Base-by-base conservation (phyloP, 495 filamentous ascomycete species). In the Aspergillus bertholletiae region DNA sequence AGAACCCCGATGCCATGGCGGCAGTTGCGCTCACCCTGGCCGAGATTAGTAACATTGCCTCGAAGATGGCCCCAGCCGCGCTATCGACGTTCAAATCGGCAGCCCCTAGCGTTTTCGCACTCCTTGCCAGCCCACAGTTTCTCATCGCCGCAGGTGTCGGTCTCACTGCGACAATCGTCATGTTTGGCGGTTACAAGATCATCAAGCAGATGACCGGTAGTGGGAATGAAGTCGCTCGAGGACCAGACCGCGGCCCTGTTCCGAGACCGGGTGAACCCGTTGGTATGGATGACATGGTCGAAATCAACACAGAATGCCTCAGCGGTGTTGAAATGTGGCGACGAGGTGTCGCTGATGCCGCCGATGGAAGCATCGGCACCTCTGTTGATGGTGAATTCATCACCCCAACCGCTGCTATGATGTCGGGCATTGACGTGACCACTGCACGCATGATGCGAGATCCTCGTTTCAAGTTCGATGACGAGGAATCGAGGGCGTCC, bases 161-260 rank as follows among this genome's bases (percentile, higher is more conserved):
- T 0, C 83, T 95, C 0, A 92, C 92, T 13, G 87, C 93, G 13
- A 97, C 92, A 0, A 84, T 98, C 5, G 87, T 98, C 59, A 92
- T 94, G 73, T 85, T 98, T 49, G 94, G 94, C 37, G 94, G 94
- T 13, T 96, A 89, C 81, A 96, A 94, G 75, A 96, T 98, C 63
- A 84, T 98, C 73, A 95, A 96, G 76, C 84, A 85, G 61, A 87
- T 97, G 58, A 71, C 60, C 66, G 74, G 55, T 55, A 23, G 63
- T 44, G 63, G 64, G 28, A 64, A 32, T 28, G 39, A 43, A 40
- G 51, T 49, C 35, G 40, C 46, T 32, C 32, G 35, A 41, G 24
- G 11, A 41, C 23, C 34, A 51, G 39, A 22, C 39, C 18, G 12
- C n/a, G n/a, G n/a, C n/a, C n/a, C n/a, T n/a, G n/a, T n/a, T n/a